Evolutionary conservation across 1,284 basidiomycete species (phyloP).

Genomic region (Gomphus bonarii): DNA sequence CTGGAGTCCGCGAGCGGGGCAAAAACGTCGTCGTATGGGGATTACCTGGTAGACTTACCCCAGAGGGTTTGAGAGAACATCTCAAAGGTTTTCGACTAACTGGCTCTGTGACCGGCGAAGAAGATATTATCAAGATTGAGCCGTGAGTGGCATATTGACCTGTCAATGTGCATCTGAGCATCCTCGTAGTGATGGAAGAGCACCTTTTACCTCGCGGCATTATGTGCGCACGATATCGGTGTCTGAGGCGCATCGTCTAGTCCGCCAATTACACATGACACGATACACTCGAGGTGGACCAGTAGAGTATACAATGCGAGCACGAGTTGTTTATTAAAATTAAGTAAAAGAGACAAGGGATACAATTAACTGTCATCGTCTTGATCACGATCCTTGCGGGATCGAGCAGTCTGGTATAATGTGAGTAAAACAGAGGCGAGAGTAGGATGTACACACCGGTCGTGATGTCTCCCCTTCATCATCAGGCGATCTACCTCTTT

Average conservation of each 20-base stretch:
- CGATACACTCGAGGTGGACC: slow-evolving; percentile 30
- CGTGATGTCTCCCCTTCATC: slow-evolving; percentile 51
- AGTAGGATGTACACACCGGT: slow-evolving; percentile 29
- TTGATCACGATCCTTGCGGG: slow-evolving; percentile 44
- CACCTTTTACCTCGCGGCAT: slow-evolving; percentile 33
- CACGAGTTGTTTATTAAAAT: slow-evolving; percentile 47
- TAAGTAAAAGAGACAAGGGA: neutral
- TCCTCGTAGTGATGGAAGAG: neutral
- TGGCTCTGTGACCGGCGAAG: slow-evolving; percentile 23
- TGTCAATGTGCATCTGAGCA: neutral
- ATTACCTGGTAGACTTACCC: slow-evolving; percentile 37
- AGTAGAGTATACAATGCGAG: slow-evolving; percentile 38
- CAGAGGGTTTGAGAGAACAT: slow-evolving; percentile 27
- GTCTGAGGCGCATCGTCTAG: slow-evolving; percentile 58
- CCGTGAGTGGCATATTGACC: slow-evolving; percentile 29
- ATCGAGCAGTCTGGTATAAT: slow-evolving; percentile 23
- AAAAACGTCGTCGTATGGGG: slow-evolving; percentile 51
- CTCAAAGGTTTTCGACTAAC: slow-evolving; percentile 37
- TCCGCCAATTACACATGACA: slow-evolving; percentile 52
- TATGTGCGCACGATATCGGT: slow-evolving; percentile 42
- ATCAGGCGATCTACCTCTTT: slow-evolving; percentile 60
- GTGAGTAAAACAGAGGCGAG: neutral
- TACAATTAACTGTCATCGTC: slow-evolving; percentile 45
- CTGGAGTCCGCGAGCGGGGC: slow-evolving; percentile 35
- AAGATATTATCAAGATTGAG: slow-evolving; percentile 38